phyloP scores from a whole-genome alignment of 306 rosid species.

The Purshia tridentata region DNA sequence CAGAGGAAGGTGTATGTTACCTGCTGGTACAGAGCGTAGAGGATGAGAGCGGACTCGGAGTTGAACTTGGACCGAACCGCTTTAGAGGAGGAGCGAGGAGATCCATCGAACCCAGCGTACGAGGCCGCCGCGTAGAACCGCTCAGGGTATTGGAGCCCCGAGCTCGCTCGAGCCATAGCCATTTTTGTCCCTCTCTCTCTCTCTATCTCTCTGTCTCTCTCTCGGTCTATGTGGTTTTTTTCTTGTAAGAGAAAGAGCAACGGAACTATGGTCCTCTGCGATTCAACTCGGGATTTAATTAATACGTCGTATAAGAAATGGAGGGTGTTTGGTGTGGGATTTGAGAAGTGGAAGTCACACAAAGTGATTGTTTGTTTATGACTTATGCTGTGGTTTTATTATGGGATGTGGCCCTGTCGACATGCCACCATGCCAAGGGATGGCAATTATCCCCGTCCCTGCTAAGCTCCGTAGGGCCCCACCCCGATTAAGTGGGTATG shows the following conservation, averaged over 20 bases:
- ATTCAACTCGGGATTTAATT: background rate
- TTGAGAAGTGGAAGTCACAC: background rate
- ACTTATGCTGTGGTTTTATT: too few relatives aligned
- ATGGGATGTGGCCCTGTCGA: background rate
- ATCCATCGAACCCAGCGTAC: conserved; percentile 83
- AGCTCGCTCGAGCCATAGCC: conserved; percentile 74
- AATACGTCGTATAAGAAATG: background rate
- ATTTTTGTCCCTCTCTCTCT: conserved; percentile 17
- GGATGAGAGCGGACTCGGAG: conserved; percentile 75
- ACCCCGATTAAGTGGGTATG: too few relatives aligned
- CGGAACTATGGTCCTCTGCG: background rate
- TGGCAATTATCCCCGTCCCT: too few relatives aligned
- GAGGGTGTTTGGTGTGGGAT: conserved; percentile 1
- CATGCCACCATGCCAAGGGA: background rate
- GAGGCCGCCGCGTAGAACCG: conserved; percentile 90
- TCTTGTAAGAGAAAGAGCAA: background rate
- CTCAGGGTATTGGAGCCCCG: conserved; percentile 89
- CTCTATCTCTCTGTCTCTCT: background rate
- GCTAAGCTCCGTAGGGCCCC: too few relatives aligned
- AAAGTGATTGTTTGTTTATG: background rate
- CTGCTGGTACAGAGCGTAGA: conserved; percentile 86
- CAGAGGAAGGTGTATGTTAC: conserved; percentile 26
- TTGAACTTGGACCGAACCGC: conserved; percentile 78
- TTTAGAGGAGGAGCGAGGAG: conserved; percentile 74
- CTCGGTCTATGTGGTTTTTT: background rate